Evolutionary conservation across 106 monocot species (phyloP), one percentile per base, ranked within the genome.

Genomic region (Posidonia australis): DNA sequence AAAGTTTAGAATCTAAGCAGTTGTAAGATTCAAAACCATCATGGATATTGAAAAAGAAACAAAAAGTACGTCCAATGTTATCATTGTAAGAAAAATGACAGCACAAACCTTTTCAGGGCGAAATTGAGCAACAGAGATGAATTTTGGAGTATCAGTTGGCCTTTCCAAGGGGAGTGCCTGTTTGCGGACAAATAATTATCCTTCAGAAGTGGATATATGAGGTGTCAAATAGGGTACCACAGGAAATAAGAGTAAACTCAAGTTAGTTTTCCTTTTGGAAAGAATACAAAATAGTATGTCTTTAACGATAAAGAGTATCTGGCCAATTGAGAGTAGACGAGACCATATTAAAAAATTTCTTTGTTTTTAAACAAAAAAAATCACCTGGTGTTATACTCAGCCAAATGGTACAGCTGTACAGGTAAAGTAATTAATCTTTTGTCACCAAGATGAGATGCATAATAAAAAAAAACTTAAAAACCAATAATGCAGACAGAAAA

Each of bases 61-160:
- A 0, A 6, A 17, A 18, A 51, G 55, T 53, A 41, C 20, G 41
- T n/a, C 3, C 10, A 49, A 61, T 24, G 55, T 24, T 26, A 25
- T 61, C 41, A 43, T 55, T 26, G 22, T 55, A 53, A n/a, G n/a
- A 49, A 49, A 44, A 16, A 6, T 0, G 18, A 19, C 13, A 22
- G 28, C 54, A 70, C 71, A 24, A 6, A 96, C 90, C 90, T 96
- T 96, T 77, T 96, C 96, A 55, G 96, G 96, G 19, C 90, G 90
- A 74, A 96, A 87, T 66, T 96, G 96, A 1, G 90, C 84, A 70
- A 96, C 87, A 18, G 96, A 96, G 70, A 90, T 84, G 57, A 84
- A 28, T 31, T 52, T 70, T 66, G 84, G 84, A 63, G 51, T 65
- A 51, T 67, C 69, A 11, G 24, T 67, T 52, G 70, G 61, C 47